Conservation (phyloP, 2,329 filamentous ascomycete genomes). For the Alternaria brassicicola region DNA sequence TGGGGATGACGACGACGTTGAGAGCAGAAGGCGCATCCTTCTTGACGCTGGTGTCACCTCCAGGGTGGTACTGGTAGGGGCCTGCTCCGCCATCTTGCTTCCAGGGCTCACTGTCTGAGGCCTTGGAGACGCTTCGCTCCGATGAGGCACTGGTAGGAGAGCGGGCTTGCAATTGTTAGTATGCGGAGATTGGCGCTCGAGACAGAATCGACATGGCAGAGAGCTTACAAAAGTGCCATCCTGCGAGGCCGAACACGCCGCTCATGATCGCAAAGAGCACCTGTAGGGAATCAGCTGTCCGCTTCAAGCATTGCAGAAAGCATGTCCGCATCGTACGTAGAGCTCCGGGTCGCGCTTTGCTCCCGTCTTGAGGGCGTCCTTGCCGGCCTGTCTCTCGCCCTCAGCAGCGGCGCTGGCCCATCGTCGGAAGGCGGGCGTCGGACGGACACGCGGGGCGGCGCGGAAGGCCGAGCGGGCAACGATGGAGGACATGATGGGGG, state of each 20-base stretch:
- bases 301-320: not conserved
- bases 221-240: slow-evolving; percentile 80
- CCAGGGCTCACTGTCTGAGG: slow-evolving; percentile 87
- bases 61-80: slow-evolving; percentile 73
- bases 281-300: slow-evolving; percentile 57
- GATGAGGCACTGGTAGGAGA: slow-evolving; percentile 85
- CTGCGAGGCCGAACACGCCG: slow-evolving; percentile 83
- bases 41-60: slow-evolving; percentile 78
- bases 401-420: slow-evolving; percentile 49
- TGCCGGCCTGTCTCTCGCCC: slow-evolving; percentile 55
- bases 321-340: slow-evolving; percentile 61
- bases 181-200: slow-evolving; percentile 7
- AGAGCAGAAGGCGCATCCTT: slow-evolving; percentile 93
- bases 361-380: slow-evolving; percentile 63
- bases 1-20: slow-evolving; percentile 92
- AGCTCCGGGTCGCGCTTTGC: slow-evolving; percentile 76
- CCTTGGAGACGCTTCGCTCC: slow-evolving; percentile 76
- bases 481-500: slow-evolving; percentile 54
- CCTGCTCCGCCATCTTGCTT: slow-evolving; percentile 65
- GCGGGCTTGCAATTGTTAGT: slow-evolving; percentile 63
- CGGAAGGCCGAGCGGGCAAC: slow-evolving; percentile 54
- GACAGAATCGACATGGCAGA: slow-evolving; percentile 1
- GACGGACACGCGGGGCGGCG: slow-evolving; percentile 54
- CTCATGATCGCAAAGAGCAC: slow-evolving; percentile 92
- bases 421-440: slow-evolving; percentile 41